phyloP scores from a whole-genome alignment of 805 yeast genomes.

The Candida schatavii region DNA sequence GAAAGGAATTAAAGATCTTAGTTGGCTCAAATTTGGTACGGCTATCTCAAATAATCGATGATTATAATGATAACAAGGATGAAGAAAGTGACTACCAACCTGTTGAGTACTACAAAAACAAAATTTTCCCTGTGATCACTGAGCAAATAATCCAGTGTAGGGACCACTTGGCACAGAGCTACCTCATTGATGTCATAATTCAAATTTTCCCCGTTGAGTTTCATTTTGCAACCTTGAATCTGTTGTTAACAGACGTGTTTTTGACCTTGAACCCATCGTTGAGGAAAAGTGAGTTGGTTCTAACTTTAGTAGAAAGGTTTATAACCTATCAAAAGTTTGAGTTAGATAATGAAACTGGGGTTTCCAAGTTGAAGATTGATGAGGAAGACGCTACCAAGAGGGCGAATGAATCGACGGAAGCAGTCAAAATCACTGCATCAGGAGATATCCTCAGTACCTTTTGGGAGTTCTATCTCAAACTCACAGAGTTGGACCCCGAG shows the following conservation, averaged over 20 bases:
- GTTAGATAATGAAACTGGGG: conserved; percentile 4
- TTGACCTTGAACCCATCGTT: conserved; percentile 67
- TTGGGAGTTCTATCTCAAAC: conserved; percentile 58
- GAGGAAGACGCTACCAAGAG: conserved; percentile 1
- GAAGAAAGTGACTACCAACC: conserved; percentile 23
- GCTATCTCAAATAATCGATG: conserved; percentile 78
- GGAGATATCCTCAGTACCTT: conserved; percentile 54
- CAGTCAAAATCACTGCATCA: no score
- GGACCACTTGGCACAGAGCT: conserved; percentile 90
- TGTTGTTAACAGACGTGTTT: conserved; percentile 59
- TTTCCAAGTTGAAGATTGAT: conserved; percentile 11
- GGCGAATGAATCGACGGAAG: not conserved
- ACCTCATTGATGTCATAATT: conserved; percentile 83
- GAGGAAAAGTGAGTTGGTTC: conserved; percentile 61
- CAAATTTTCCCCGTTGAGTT: conserved; percentile 95
- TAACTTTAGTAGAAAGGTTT: conserved; percentile 71
- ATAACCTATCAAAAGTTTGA: conserved; percentile 43
- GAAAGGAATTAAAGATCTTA: conserved; percentile 84
- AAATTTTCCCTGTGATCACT: conserved; percentile 72
- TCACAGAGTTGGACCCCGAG: conserved; percentile 59
- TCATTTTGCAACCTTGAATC: conserved; percentile 71
- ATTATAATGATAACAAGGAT: conserved; percentile 48
- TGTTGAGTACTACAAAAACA: conserved; percentile 35
- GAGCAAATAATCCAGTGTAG: conserved; percentile 92
- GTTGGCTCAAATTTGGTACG: conserved; percentile 93